phyloP scores from a whole-genome alignment of 2,329 filamentous ascomycete genomes.

The Geoglossum cookeanum region DNA sequence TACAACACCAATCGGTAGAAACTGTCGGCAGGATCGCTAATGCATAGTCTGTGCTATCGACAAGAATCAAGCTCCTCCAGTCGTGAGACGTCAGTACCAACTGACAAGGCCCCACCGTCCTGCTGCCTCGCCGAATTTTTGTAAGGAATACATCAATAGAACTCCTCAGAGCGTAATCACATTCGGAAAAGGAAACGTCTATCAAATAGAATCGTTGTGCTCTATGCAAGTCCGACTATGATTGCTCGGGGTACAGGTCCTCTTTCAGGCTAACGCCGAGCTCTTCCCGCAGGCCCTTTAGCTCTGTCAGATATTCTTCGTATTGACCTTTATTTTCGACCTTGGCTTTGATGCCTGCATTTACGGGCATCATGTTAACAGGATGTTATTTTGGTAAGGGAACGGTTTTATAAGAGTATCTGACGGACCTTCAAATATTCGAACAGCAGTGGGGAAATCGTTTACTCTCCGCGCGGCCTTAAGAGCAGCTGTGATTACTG shows the following conservation, averaged over 20 bases:
- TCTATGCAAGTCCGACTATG: conserved; percentile 6
- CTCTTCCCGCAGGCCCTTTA: conserved; percentile 83
- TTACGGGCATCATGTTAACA: conserved; percentile 7
- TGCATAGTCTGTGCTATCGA: neutral
- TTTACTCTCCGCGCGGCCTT: conserved; percentile 91
- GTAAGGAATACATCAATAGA: neutral
- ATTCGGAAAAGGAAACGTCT: neutral
- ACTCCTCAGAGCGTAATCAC: neutral
- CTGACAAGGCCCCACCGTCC: neutral
- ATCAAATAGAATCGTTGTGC: neutral
- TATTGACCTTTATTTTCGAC: conserved; percentile 98
- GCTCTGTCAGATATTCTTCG: conserved; percentile 84
- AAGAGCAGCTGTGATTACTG: conserved; percentile 78
- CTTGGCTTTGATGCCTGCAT: conserved; percentile 87
- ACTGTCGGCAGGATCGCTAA: neutral
- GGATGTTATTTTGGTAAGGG: neutral
- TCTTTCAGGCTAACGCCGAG: conserved; percentile 47
- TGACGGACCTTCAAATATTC: conserved; percentile 85
- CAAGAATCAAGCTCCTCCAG: neutral
- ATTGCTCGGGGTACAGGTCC: conserved; percentile 12
- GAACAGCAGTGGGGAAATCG: conserved; percentile 94
- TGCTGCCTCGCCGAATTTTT: neutral
- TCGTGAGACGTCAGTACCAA: neutral
- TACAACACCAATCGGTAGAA: neutral
- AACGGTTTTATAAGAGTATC: neutral